Evolutionary conservation across 2,329 filamentous ascomycete species (phyloP), one percentile per base, ranked within the genome.

Genomic region (Coniochaeta ligniaria): DNA sequence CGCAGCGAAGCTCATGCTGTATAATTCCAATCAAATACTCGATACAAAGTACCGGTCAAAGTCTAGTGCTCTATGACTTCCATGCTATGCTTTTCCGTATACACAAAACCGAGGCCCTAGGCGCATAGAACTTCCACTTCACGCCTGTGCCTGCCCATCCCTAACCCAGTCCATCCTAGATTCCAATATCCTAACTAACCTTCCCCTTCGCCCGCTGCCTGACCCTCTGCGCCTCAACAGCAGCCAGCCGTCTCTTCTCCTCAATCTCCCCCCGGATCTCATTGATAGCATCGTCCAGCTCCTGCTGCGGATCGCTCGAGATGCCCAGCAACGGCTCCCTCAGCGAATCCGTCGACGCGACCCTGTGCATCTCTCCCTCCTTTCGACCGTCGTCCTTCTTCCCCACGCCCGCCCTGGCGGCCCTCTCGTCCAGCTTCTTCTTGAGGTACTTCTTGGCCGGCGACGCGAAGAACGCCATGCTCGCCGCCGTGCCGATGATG

Each of bases 231-330:
- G 8, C 45, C 59, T 59, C 33, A 60, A 61, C 78, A 77, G 67
- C 73, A 74, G 54, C 35, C 54, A 57, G 22, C 54, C 31, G 20
- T 17, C 54, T 57, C 35, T 72, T 80, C 65, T 78, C 81, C 69
- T 90, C 87, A 36, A 96, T 83, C 73, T 96, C 92, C 6, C 77
- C 79, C 68, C 80, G 85, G 59, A 96, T 81, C 76, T 96, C 91
- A 41, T 82, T 79, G 11, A 96, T 82, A 31, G 90, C 90, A 68
- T 95, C 91, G 61, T 90, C 87, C 57, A 96, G 80, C 67, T 96
- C 92, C 31, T 79, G 78, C 59, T 86, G 86, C 0, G 87, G 87
- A 70, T 97, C 92, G 64, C 85, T 85, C 1, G 91, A 88, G 41
- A 98, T 79, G 28, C 94, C 94, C 6, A 96, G 76, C 2, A 91